phyloP scores from a whole-genome alignment of 768 basidiomycete species.

The Mycena chlorophos region DNA sequence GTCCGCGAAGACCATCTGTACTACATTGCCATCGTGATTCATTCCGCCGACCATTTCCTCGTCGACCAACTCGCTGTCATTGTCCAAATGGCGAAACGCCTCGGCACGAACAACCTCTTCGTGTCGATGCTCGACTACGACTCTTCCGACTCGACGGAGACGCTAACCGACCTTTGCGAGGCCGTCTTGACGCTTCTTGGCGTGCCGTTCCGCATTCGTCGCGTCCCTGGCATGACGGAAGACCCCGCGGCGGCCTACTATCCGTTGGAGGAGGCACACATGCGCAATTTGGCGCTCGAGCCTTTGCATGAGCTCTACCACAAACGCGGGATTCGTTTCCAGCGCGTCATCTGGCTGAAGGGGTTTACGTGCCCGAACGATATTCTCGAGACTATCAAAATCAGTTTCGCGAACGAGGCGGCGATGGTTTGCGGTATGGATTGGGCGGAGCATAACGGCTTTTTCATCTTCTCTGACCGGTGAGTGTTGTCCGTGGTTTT shows the following conservation, averaged over 20 bases:
- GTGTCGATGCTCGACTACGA: slow-evolving; percentile 98
- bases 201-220: slow-evolving; percentile 87
- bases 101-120: slow-evolving; percentile 88
- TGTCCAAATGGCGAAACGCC: slow-evolving; percentile 88
- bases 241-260: slow-evolving; percentile 91
- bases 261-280: slow-evolving; percentile 92
- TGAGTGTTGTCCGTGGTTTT: slow-evolving; percentile 36
- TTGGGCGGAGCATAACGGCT: slow-evolving; percentile 97
- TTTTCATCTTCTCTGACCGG: slow-evolving; percentile 98
- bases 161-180: slow-evolving; percentile 91
- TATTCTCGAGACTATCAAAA: slow-evolving; percentile 91
- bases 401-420: slow-evolving; percentile 87
- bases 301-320: slow-evolving; percentile 81
- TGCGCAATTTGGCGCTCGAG: slow-evolving; percentile 88
- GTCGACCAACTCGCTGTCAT: slow-evolving; percentile 98
- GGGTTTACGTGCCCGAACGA: slow-evolving; percentile 99
- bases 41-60: slow-evolving; percentile 98
- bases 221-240: slow-evolving; percentile 90
- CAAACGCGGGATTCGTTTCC: slow-evolving; percentile 79
- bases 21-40: slow-evolving; percentile 92
- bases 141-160: slow-evolving; percentile 93
- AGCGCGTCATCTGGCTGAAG: slow-evolving; percentile 94
- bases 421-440: slow-evolving; percentile 99
- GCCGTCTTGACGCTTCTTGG: slow-evolving; percentile 91
- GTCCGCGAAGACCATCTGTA: slow-evolving; percentile 82